Conservation (phyloP, 768 basidiomycete genomes). For the Boletus sp. region DNA sequence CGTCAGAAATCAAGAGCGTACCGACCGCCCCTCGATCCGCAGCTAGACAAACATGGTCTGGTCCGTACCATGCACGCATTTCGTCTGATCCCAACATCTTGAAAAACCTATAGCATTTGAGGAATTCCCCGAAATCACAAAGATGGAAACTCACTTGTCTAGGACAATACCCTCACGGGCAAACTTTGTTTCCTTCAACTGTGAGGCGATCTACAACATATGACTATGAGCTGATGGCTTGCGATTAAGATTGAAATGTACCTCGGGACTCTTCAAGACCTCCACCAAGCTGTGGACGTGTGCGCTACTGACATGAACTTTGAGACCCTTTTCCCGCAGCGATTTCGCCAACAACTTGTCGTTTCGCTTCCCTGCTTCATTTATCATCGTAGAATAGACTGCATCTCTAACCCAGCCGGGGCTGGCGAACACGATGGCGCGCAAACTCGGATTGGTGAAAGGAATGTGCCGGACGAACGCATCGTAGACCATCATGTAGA, state of each 20-base stretch:
- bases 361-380: slow-evolving; percentile 72
- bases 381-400: slow-evolving; percentile 78
- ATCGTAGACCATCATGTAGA: slow-evolving; percentile 81
- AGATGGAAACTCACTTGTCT: slow-evolving; percentile 57
- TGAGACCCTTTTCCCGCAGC: slow-evolving; percentile 78
- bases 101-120: slow-evolving; percentile 66
- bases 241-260: slow-evolving; percentile 31
- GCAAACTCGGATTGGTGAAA: slow-evolving; percentile 64
- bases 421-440: slow-evolving; percentile 92
- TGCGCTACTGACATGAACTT: slow-evolving; percentile 87
- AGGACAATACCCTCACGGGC: slow-evolving; percentile 89
- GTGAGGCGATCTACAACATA: slow-evolving; percentile 55
- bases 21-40: slow-evolving; percentile 93
- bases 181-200: slow-evolving; percentile 93
- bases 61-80: slow-evolving; percentile 97
- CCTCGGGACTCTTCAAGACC: slow-evolving; percentile 92
- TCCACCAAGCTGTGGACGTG: slow-evolving; percentile 97
- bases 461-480: slow-evolving; percentile 90
- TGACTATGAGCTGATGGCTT: background rate
- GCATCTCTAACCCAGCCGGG: slow-evolving; percentile 95
- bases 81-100: slow-evolving; percentile 96
- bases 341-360: slow-evolving; percentile 82
- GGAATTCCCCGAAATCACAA: background rate
- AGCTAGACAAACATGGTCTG: slow-evolving; percentile 88
- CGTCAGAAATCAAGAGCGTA: slow-evolving; percentile 91